phyloP scores from a whole-genome alignment of 352 stramenopile genomes.

The Globisporangium nunn region DNA sequence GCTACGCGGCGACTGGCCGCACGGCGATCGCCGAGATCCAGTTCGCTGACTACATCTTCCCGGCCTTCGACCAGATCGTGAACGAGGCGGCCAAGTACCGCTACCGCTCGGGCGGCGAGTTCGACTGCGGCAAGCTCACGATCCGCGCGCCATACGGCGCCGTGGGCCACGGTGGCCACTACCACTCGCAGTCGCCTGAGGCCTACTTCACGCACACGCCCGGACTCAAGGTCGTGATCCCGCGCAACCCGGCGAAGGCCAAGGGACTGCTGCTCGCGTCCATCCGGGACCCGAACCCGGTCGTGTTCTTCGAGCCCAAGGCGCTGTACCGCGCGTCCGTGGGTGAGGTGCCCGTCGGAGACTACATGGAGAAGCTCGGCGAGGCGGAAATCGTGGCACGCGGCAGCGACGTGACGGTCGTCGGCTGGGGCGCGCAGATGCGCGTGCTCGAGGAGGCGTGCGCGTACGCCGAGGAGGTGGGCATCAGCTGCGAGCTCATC shows the following conservation, averaged over 20 bases:
- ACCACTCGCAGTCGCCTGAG: conserved; percentile 95
- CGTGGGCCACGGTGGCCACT: conserved; percentile 91
- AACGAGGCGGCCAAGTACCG: conserved; percentile 98
- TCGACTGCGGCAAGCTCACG: conserved; percentile 96
- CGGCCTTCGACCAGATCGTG: conserved; percentile 95
- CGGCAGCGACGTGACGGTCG: conserved; percentile 93
- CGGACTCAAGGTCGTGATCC: conserved; percentile 97
- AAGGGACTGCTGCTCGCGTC: conserved; percentile 95
- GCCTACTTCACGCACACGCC: conserved; percentile 97
- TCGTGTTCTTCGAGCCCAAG: conserved; percentile 98
- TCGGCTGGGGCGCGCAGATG: conserved; percentile 93
- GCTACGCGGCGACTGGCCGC: conserved; percentile 93
- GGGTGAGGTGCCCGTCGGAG: conserved; percentile 91
- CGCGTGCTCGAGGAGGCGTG: conserved; percentile 75
- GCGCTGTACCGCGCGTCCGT: conserved; percentile 95
- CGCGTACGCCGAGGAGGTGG: conserved; percentile 85
- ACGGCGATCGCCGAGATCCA: conserved; percentile 98
- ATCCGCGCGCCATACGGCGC: conserved; percentile 94
- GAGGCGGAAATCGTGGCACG: conserved; percentile 91
- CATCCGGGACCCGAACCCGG: conserved; percentile 94
- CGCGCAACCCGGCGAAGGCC: conserved; percentile 89
- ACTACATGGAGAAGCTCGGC: conserved; percentile 93
- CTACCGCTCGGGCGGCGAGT: conserved; percentile 97
- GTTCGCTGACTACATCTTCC: conserved; percentile 98
- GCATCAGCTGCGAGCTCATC: conserved; percentile 96